A percentile compares a stretch with the other conserved stretches of the same genome.
These are phyloP conservation scores for Blastobotrys mokoenaii DNA, from an alignment of 805 yeast genomes.

Conservation along the genomic window DNA sequence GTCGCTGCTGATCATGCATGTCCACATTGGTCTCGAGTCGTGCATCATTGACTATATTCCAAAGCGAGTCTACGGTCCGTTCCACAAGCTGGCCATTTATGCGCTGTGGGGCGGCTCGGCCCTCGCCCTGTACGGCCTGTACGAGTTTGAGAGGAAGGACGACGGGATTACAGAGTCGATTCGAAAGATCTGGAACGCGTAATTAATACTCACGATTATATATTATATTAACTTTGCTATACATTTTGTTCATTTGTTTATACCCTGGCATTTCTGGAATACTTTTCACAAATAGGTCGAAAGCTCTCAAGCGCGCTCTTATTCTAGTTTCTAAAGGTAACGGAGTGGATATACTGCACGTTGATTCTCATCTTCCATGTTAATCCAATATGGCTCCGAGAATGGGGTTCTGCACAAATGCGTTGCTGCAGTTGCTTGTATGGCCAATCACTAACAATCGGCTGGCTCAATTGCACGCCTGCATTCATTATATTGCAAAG, in stretches of 20 bases:
- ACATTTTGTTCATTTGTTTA: not conserved
- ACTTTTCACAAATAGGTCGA: too few relatives aligned
- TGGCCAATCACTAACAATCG: too few relatives aligned
- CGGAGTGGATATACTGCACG: too few relatives aligned
- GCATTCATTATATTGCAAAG: too few relatives aligned
- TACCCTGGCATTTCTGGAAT: not conserved
- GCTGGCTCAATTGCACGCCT: too few relatives aligned
- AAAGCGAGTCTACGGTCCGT: conserved; percentile 68
- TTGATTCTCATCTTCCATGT: too few relatives aligned
- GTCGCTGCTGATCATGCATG: conserved; percentile 60
- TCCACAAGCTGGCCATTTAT: conserved; percentile 61
- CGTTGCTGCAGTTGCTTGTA: too few relatives aligned
- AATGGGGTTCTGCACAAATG: too few relatives aligned
- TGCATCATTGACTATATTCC: conserved; percentile 94
- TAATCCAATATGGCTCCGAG: too few relatives aligned
- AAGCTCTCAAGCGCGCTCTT: too few relatives aligned
- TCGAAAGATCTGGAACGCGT: conserved; percentile 52
- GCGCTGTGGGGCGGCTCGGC: conserved; percentile 66
- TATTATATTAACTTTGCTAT: not conserved
- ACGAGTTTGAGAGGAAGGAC: conserved; percentile 63
- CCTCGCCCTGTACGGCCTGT: conserved; percentile 69
- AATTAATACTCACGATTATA: conserved; percentile 7
- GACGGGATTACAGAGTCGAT: conserved; percentile 70
- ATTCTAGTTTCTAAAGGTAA: too few relatives aligned
- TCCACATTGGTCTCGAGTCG: conserved; percentile 78